A percentile compares a stretch with the other conserved stretches of the same genome.
phyloP scores from a whole-genome alignment of 805 yeast genomes.

The Blastobotrys americana region DNA sequence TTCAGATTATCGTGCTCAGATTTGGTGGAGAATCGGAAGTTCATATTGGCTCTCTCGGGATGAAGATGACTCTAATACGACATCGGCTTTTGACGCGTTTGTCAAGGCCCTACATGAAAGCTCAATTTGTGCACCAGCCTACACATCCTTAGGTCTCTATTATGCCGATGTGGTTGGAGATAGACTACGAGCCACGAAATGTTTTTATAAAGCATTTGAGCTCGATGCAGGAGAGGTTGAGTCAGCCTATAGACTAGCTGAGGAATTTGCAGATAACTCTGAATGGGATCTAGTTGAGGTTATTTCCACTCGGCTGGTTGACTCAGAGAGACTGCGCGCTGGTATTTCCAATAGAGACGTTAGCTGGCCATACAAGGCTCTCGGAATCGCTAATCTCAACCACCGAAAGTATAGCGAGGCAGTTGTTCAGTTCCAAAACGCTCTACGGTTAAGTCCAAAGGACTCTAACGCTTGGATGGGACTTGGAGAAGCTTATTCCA shows the following conservation, averaged over 20 bases:
- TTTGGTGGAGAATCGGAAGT: conserved; percentile 69
- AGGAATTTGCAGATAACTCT: conserved; percentile 52
- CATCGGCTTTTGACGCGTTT: conserved; percentile 50
- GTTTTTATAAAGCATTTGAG: conserved; percentile 86
- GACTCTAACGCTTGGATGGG: conserved; percentile 89
- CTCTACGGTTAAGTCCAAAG: conserved; percentile 56
- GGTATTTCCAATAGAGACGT: conserved; percentile 10
- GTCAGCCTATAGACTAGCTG: conserved; percentile 69
- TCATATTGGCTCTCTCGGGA: conserved; percentile 39
- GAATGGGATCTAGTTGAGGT: conserved; percentile 86
- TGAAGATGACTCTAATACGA: conserved; percentile 27
- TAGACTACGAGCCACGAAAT: conserved; percentile 63
- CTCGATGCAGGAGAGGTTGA: conserved; percentile 65
- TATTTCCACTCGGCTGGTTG: conserved; percentile 57
- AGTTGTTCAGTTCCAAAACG: conserved; percentile 81
- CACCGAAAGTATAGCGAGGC: conserved; percentile 68
- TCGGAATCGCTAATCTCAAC: conserved; percentile 74
- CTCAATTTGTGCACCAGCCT: conserved; percentile 67
- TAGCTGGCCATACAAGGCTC: conserved; percentile 80
- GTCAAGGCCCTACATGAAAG: conserved; percentile 53
- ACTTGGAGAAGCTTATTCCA: conserved; percentile 89
- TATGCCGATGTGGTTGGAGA: conserved; percentile 56
- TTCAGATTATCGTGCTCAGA: conserved; percentile 49
- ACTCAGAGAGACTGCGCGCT: conserved; percentile 46
- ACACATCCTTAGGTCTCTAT: conserved; percentile 71